Conservation (phyloP, 805 yeast genomes). For the Wickerhamomyces sydowiorum region DNA sequence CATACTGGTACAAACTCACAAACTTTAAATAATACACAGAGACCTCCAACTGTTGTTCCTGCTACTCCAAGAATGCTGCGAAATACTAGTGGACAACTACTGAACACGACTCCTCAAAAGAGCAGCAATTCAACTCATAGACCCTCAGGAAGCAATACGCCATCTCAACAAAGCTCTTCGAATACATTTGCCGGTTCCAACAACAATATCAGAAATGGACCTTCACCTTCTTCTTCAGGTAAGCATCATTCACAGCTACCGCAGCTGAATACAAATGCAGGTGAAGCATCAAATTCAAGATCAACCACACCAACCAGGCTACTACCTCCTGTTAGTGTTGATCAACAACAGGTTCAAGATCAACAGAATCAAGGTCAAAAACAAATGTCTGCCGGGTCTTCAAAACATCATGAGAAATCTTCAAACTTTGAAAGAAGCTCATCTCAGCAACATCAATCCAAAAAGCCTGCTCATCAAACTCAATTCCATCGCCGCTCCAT, state of each 20-base stretch:
- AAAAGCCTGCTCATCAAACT: conserved; percentile 18
- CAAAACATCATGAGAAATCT: conserved; percentile 8
- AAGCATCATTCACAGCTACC: conserved; percentile 2
- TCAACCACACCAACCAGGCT: conserved; percentile 7
- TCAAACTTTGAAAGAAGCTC: neutral
- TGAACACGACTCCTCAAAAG: neutral
- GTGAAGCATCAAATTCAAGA: neutral
- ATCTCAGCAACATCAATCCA: conserved; percentile 11
- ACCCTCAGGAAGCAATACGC: neutral
- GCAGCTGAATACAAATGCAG: conserved; percentile 6
- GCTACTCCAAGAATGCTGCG: conserved; percentile 70
- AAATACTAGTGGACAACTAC: conserved; percentile 37
- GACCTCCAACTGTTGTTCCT: conserved; percentile 33
- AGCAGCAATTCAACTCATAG: neutral
- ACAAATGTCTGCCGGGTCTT: conserved; percentile 2
- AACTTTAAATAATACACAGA: conserved; percentile 1
- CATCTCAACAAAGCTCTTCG: conserved; percentile 13
- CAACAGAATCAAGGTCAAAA: conserved; percentile 2
- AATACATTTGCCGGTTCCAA: conserved; percentile 1
- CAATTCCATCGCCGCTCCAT: conserved; percentile 78
- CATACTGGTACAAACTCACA: conserved; percentile 3
- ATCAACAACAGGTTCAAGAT: conserved; percentile 8
- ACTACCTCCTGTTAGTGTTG: conserved; percentile 15
- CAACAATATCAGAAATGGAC: conserved; percentile 2
- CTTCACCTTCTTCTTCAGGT: neutral